These are phyloP conservation scores for Aegilops speltoides DNA, from an alignment of 176 grass and related monocot species.

Conservation along the genomic window DNA sequence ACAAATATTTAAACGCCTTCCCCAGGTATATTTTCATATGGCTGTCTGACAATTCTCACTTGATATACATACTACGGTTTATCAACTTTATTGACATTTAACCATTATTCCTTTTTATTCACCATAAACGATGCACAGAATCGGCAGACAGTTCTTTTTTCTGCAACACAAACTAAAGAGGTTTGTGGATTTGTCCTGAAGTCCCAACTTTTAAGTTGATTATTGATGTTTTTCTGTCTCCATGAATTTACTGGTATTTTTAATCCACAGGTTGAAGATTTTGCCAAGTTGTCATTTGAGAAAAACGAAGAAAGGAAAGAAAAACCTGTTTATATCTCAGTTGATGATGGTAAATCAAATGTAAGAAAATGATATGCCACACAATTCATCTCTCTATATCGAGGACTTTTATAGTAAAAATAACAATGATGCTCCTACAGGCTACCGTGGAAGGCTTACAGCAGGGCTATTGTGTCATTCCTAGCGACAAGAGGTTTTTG, in stretches of 20 bases:
- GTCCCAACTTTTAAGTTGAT: neutral
- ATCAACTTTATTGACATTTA: constrained; percentile 7
- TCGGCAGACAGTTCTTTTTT: constrained; percentile 97
- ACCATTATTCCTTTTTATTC: constrained; percentile 1
- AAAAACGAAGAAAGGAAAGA: constrained; percentile 76
- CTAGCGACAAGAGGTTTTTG: constrained; percentile 75
- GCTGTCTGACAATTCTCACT: neutral
- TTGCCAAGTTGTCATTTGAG: constrained; percentile 90
- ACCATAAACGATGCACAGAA: constrained; percentile 49
- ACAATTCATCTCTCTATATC: neutral
- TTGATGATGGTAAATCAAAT: constrained; percentile 81
- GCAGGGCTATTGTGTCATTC: constrained; percentile 90
- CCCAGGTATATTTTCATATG: constrained; percentile 54
- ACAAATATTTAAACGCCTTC: constrained; percentile 95
- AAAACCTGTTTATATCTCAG: constrained; percentile 84
- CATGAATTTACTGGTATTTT: constrained; percentile 9
- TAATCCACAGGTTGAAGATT: constrained; percentile 72
- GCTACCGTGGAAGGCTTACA: constrained; percentile 93
- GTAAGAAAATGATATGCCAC: constrained; percentile 43
- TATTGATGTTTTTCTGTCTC: neutral
- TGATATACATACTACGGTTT: neutral
- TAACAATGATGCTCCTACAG: constrained; percentile 45
- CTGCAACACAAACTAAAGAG: constrained; percentile 88
- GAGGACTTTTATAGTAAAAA: neutral
- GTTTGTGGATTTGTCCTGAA: constrained; percentile 42